Evolutionary conservation across 2,329 filamentous ascomycete species (phyloP), one percentile per base, ranked within the genome.

Genomic region (Thyridium curvatum): DNA sequence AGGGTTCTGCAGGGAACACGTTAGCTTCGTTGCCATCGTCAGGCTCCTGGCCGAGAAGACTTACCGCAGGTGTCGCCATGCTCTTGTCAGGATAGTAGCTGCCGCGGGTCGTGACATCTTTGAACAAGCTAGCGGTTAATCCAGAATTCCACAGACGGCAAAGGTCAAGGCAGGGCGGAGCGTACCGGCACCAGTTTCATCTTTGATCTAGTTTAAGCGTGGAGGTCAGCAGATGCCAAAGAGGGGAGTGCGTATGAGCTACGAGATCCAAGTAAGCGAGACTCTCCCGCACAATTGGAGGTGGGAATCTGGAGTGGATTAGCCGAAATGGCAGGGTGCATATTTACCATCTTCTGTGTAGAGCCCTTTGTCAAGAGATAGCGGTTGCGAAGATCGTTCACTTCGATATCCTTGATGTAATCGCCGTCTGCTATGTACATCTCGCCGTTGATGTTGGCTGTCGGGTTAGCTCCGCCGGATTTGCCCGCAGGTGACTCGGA

Each of bases 171-270:
- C 62, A 65, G 62, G 66, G 68, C 70, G 62, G 68, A 72, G 79
- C 90, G 82, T 98, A 98, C 93, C 93, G 77, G 93, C 91, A 77
- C 93, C 93, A 82, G 91, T 97, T 59, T 96, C 88, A 73, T 96
- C 91, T 84, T 95, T 94, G 59, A 98, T 98, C 93, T 98, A 90
- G 56, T 86, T 85, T 82, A 93, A 78, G 81, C 75, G 68, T 68
- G 69, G 75, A 82, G 79, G 90, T 96, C 81, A 97, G 90, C 88
- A 93, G 80, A 81, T 87, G 86, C 79, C 82, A 86, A 79, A 80
- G 79, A 82, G 78, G 75, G 71, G 62, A 63, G 62, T 62, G 64
- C 66, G 66, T 66, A 62, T 61, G 66, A 77, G 78, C 81, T 84
- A 77, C 74, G 69, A 71, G 73, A 72, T 70, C 72, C 64, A 61